Evolutionary conservation across 495 filamentous ascomycete species (phyloP).

Genomic region (Talaromyces ruber): DNA sequence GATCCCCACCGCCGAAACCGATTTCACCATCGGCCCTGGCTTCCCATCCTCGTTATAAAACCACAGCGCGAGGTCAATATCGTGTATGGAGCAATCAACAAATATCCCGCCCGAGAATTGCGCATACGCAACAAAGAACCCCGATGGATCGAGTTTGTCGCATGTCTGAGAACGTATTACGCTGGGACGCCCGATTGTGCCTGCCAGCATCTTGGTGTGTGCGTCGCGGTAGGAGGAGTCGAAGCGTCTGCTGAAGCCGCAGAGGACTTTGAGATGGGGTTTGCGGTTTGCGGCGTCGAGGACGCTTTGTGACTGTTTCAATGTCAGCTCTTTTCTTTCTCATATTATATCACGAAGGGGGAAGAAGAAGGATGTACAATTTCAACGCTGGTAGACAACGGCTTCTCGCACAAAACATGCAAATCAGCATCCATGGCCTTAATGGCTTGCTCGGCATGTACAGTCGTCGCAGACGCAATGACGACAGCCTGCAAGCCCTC

Average conservation of each 20-base stretch:
- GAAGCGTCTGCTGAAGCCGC: constrained; percentile 51
- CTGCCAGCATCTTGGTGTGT: constrained; percentile 31
- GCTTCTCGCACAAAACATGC: constrained; percentile 52
- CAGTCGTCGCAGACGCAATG: constrained; percentile 42
- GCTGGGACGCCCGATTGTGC: constrained; percentile 40
- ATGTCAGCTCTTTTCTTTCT: neutral
- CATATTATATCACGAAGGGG: neutral
- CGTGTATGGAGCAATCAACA: constrained; percentile 50
- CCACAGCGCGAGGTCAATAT: constrained; percentile 50
- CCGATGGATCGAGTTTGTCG: constrained; percentile 46
- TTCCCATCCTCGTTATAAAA: constrained; percentile 41
- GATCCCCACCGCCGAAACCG: constrained; percentile 45
- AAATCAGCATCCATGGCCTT: constrained; percentile 44
- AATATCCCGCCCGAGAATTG: constrained; percentile 52
- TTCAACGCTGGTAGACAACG: constrained; percentile 39
- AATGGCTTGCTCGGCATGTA: constrained; percentile 49
- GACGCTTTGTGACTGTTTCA: constrained; percentile 38
- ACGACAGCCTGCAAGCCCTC: constrained; percentile 45
- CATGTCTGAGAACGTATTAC: constrained; percentile 50
- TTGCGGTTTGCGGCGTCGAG: constrained; percentile 39
- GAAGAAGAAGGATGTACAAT: constrained; percentile 25
- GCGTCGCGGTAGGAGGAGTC: constrained; percentile 49
- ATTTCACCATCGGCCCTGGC: constrained; percentile 29
- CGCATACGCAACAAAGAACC: constrained; percentile 50
- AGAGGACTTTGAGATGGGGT: constrained; percentile 50